phyloP scores from a whole-genome alignment of 179 eudicot species.

The Silene vulgaris region DNA sequence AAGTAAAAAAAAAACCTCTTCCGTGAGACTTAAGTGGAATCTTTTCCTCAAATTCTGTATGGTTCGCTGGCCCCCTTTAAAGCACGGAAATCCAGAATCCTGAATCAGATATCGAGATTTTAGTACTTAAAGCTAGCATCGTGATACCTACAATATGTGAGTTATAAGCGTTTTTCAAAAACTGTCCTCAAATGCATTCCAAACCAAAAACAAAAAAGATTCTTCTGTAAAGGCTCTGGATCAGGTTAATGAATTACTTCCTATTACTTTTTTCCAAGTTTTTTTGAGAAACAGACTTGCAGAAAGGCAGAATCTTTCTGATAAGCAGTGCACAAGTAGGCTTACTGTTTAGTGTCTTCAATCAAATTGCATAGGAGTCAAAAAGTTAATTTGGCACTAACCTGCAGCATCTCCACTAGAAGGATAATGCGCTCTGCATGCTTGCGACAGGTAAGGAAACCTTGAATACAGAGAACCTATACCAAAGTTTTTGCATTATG shows the following conservation, averaged over 20 bases:
- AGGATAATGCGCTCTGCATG: constrained; percentile 98
- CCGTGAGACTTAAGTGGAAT: constrained; percentile 87
- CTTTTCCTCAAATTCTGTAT: constrained; percentile 90
- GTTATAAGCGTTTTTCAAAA: not conserved
- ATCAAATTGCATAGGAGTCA: not conserved
- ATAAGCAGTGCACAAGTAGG: not conserved
- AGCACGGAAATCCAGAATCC: constrained; percentile 99
- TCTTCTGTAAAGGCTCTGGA: not conserved
- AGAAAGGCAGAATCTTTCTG: not conserved
- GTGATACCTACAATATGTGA: not conserved
- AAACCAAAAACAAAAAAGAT: not conserved
- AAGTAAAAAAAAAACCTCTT: constrained; percentile 61
- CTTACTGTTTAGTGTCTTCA: not conserved
- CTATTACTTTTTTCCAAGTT: not conserved
- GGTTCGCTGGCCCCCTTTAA: constrained; percentile 93
- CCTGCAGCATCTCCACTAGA: constrained; percentile 99
- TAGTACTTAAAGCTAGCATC: constrained; percentile 6
- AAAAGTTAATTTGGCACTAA: constrained; percentile 23
- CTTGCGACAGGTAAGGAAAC: constrained; percentile 92
- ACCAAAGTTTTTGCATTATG: constrained; percentile 26
- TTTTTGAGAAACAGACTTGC: not conserved
- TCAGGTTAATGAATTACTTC: not conserved
- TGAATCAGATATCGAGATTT: constrained; percentile 29
- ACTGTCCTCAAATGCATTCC: not conserved
- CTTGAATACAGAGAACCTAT: constrained; percentile 98